Evolutionary conservation across 2,329 filamentous ascomycete genomes (phyloP), one percentile per base, ranked within the genome.

Genomic region (Blumeriella jaapii): DNA sequence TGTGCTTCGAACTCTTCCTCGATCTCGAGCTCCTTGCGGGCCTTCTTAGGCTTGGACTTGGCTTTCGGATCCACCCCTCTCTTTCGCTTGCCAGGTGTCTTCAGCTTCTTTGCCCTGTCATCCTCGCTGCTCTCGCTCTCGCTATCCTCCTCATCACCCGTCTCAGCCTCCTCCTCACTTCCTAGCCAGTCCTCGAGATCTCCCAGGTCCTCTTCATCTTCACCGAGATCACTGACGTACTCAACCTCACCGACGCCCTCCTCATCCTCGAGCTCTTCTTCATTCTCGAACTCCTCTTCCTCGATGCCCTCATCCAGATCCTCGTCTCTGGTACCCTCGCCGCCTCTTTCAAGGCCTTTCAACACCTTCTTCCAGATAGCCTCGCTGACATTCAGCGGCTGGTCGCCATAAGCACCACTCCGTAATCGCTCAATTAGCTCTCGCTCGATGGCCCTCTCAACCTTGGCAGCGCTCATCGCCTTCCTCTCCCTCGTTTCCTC

Each of bases 331-430:
- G 74, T 68, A 28, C 81, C 89, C 53, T 93, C 78, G 40, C 89
- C 87, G 50, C 81, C 80, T 49, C 82, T 73, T 69, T 98, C 91
- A 60, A 98, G 69, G 3, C 85, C 85, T 42, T 78, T 77, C 50
- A 98, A 74, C 6, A 98, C 91, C 71, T 87, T 93, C 71, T 93
- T 93, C 91, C 91, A 98, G 42, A 98, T 85, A 10, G 74, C 71
- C 59, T 95, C 86, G 59, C 93, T 91, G 33, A 94, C 87, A 56
- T 98, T 98, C 47, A 98, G 68, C 26, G 91, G 91, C 56, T 84
- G 76, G 52, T 96, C 87, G 36, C 91, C 91, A 60, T 98, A 96
- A 3, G 87, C 87, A 29, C 91, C 91, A 55, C 85, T 87, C 47
- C 87, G 72, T 59, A 98, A 63, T 50, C 91, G 70, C 61, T 96